Evolutionary conservation across 108 stramenopile genomes (phyloP).

Genomic region (Skeletonema marinoi): DNA sequence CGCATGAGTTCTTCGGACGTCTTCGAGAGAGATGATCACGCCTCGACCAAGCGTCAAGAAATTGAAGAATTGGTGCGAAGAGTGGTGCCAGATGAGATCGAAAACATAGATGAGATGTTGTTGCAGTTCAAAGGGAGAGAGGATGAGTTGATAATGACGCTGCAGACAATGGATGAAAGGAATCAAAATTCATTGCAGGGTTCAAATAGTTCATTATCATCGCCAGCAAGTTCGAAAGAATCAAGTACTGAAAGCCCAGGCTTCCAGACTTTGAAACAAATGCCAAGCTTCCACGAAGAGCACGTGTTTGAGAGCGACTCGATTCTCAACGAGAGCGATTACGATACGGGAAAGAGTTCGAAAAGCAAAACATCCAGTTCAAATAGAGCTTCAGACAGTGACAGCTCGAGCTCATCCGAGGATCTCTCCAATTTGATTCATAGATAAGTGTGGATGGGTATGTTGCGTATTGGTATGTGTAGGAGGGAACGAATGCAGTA

Average conservation of each 20-base stretch:
- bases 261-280: not conserved
- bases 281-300: not conserved
- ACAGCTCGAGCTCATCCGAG: not conserved
- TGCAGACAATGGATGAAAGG: constrained; percentile 13
- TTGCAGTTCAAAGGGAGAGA: constrained; percentile 14
- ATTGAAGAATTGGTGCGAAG: constrained; percentile 51
- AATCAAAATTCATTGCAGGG: not conserved
- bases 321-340: not conserved
- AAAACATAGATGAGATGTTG: constrained; percentile 18
- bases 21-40: not conserved
- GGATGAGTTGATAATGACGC: constrained; percentile 6
- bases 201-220: not conserved
- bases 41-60: not conserved
- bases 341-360: not conserved
- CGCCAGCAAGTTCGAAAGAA: not conserved
- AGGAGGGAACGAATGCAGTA: not conserved
- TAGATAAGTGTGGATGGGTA: not conserved
- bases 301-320: not conserved
- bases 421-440: not conserved
- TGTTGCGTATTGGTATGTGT: not conserved
- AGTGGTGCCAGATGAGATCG: constrained; percentile 62
- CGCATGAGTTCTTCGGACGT: constrained; percentile 7
- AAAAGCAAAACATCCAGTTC: not conserved
- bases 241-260: not conserved
- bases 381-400: not conserved